Percentiles rank a stretch among this genome's conserved stretches.
Conservation (phyloP, 2,329 filamentous ascomycete species). For the Colletotrichum acutatum region DNA sequence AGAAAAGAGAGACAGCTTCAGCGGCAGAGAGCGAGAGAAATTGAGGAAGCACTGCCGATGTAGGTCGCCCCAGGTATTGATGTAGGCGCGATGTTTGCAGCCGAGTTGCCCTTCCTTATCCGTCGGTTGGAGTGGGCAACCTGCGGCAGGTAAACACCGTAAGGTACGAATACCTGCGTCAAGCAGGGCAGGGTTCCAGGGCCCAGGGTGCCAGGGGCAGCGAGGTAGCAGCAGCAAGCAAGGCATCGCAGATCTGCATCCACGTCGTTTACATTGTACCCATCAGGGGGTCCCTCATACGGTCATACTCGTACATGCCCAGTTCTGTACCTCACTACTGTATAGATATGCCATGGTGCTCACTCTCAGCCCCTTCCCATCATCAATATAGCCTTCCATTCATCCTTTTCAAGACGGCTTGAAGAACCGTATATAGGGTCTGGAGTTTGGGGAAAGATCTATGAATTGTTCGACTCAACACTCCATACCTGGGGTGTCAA, state of each 20-base stretch:
- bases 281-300: neutral
- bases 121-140: slow-evolving; percentile 16
- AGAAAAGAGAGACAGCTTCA: neutral
- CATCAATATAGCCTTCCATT: neutral
- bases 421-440: no score
- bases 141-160: neutral
- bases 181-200: neutral
- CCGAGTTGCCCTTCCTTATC: slow-evolving; percentile 7
- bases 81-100: slow-evolving; percentile 27
- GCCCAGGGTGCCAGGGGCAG: neutral
- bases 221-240: neutral
- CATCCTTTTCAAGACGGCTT: no score
- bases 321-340: no score
- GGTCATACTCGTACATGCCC: no score
- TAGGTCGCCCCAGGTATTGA: neutral
- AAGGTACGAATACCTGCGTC: neutral
- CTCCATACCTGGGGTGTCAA: no score
- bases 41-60: neutral
- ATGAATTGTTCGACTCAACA: no score
- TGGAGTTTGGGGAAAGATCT: no score
- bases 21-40: neutral
- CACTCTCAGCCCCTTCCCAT: neutral
- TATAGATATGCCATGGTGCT: neutral
- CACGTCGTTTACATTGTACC: neutral
- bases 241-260: neutral